Evolutionary conservation across 2,329 filamentous ascomycete genomes (phyloP).

Genomic region (Claviceps sp.): DNA sequence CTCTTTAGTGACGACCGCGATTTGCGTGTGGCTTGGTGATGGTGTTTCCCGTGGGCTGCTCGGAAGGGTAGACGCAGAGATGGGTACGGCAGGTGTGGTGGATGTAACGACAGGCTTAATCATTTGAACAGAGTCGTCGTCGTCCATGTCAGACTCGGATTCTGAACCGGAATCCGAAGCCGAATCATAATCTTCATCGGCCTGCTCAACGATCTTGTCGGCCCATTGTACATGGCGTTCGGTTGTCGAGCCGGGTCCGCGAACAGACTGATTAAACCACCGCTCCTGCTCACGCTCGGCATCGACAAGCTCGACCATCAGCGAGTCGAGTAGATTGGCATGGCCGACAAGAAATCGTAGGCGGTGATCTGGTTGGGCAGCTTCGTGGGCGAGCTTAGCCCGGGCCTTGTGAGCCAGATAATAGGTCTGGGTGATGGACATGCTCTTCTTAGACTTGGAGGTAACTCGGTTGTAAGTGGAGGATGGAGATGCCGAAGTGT

Average conservation of each 20-base stretch:
- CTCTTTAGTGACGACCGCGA: conserved; percentile 25
- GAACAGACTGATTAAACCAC: conserved; percentile 95
- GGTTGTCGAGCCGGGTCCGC: conserved; percentile 50
- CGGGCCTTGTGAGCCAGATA: conserved; percentile 94
- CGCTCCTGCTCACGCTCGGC: conserved; percentile 91
- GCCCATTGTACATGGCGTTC: conserved; percentile 79
- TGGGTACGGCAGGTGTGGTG: conserved; percentile 5
- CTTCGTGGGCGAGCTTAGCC: conserved; percentile 88
- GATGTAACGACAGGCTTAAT: conserved; percentile 12
- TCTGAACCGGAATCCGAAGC: conserved; percentile 32
- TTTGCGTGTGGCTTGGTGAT: no score
- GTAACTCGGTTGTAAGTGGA: conserved; percentile 19
- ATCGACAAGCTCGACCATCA: conserved; percentile 86
- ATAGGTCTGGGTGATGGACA: conserved; percentile 98
- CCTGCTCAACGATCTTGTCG: conserved; percentile 60
- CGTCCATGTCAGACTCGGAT: conserved; percentile 25
- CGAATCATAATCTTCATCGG: conserved; percentile 55
- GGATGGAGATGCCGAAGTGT: conserved; percentile 8
- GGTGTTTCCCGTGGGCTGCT: no score
- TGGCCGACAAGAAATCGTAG: conserved; percentile 91
- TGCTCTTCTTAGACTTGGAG: conserved; percentile 53
- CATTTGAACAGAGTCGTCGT: conserved; percentile 31
- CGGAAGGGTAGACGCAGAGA: not conserved
- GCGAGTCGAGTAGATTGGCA: conserved; percentile 90
- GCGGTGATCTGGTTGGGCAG: conserved; percentile 82